phyloP scores from a whole-genome alignment of 2,329 filamentous ascomycete genomes.

The Blumeriella jaapii region DNA sequence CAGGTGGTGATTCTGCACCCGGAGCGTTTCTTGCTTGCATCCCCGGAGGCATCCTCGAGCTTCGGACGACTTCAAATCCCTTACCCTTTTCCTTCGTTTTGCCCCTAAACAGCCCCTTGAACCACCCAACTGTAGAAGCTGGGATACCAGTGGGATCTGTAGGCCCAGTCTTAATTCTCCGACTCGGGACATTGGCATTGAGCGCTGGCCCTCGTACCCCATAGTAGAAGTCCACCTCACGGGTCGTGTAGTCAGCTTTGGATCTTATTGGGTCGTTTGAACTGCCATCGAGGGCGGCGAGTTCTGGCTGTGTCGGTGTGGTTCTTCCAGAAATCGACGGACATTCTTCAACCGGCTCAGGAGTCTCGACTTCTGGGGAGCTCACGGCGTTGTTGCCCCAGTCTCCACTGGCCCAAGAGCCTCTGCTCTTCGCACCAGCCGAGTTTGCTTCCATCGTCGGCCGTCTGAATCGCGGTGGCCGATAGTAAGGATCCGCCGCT shows the following conservation, averaged over 20 bases:
- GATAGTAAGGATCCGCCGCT: constrained; percentile 71
- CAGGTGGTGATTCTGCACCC: constrained; percentile 54
- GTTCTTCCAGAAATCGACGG: constrained; percentile 33
- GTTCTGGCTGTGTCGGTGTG: constrained; percentile 34
- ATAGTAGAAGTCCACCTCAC: constrained; percentile 96
- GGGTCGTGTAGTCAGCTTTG: constrained; percentile 75
- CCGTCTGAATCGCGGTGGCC: constrained; percentile 63
- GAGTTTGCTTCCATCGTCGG: constrained; percentile 44
- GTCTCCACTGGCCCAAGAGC: constrained; percentile 35
- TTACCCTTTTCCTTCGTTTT: constrained; percentile 93
- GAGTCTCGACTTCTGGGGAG: constrained; percentile 22
- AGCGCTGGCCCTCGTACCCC: constrained; percentile 80
- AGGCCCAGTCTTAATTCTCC: constrained; percentile 84
- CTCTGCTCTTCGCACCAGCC: constrained; percentile 31
- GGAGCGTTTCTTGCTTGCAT: constrained; percentile 46
- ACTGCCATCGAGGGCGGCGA: constrained; percentile 15
- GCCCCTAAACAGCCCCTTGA: constrained; percentile 65
- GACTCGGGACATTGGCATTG: constrained; percentile 66
- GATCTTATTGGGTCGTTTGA: constrained; percentile 23
- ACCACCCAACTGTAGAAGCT: constrained; percentile 80
- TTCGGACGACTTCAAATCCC: constrained; percentile 92
- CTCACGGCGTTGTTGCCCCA: constrained; percentile 31
- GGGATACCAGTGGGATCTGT: constrained; percentile 89
- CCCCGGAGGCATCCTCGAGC: constrained; percentile 71
- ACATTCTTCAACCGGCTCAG: constrained; percentile 33